Base-by-base conservation (phyloP, 2,329 filamentous ascomycete species). In the Pseudocercospora fijiensis region DNA sequence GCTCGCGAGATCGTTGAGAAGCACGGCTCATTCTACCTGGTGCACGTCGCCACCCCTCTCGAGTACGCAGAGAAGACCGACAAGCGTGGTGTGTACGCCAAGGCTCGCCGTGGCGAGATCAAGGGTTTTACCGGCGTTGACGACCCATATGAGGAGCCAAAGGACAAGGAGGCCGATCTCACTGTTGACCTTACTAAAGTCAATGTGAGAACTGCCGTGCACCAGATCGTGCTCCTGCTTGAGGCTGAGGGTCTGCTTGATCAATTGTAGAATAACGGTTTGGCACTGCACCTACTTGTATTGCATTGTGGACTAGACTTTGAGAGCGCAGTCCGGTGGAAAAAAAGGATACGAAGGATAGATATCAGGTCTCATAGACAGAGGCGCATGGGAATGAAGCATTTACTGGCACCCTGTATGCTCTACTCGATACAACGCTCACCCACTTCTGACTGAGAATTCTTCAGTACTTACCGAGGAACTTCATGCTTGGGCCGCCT, bases 71-170 rank as follows among this genome's bases (percentile, higher is more conserved):
- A 99, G 85, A 91, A 91, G 86, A 97, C 92, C 28, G 95, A 99
- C 80, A 93, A 92, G 83, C 86, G 90, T 66, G 95, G 95, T 65
- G 88, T 96, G 75, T 99, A 98, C 80, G 85, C 85, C 70, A 86
- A 87, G 77, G 95, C 95, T 45, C 86, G 95, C 67, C 85, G 84
- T 20, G 95, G 95, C 63, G 90, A 96, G 82, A 96, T 99, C 80
- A 95, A 93, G 87, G 93, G 93, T 69, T 99, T 99, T 85, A 99
- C 95, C 7, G 95, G 95, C 74, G 92, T 99, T 62, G 94, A 98
- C 76, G 94, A 98, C 82, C 93, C 95, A 56, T 99, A 99, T 76
- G 95, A 99, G 87, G 76, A 79, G 22, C 95, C 95, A 9, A 74
- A 80, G 70, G 92, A 92, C 79, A 86, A 92, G 49, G 92, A 94